Base-by-base conservation (phyloP, 495 filamentous ascomycete genomes). In the Aspergillus biplanus region DNA sequence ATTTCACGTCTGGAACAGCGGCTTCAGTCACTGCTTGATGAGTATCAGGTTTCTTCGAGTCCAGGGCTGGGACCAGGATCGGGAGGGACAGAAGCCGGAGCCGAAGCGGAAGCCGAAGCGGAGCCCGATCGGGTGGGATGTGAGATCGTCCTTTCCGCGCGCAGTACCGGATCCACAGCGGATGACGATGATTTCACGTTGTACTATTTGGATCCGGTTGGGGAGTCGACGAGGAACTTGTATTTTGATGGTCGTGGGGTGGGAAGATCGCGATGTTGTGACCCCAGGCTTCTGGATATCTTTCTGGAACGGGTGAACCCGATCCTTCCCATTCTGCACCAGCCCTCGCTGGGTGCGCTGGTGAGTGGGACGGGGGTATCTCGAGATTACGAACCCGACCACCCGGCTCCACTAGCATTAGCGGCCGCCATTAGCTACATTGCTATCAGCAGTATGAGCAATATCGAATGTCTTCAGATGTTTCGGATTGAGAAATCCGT, bases 361-460 rank as follows among this genome's bases (percentile, higher is more conserved):
- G 46, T 81, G 9, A 58, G 62, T 0, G 73, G 76, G 16, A 68
- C 67, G 2, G 62, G 69, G 21, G 69, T 67, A 0, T 78, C 78
- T 57, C 70, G 77, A 9, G 65, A 73, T 21, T 76, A 75, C 61
- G 67, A 70, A 16, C 64, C 56, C 1, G 74, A 67, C 18, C 72
- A 73, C 27, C 54, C 68, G 62, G 70, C 79, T 60, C 73, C 79
- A 53, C 73, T 72, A 33, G 78, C 78, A 0, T 66, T 88, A 1
- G 68, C 80, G 4, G 83, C 74, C 16, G 77, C 84, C 8, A 72
- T 88, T 13, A 85, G 82, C 68, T 86, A 82, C 65, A 78, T 77
- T 13, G 82, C 82, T 7, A 71, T 78, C 0, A 81, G 77, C 9
- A 82, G 13, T 49, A 15, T 49, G n/a, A 69, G 68, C 9, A 68